Base-by-base conservation (phyloP, 148 eudicot species). In the Rhododendron simsii region DNA sequence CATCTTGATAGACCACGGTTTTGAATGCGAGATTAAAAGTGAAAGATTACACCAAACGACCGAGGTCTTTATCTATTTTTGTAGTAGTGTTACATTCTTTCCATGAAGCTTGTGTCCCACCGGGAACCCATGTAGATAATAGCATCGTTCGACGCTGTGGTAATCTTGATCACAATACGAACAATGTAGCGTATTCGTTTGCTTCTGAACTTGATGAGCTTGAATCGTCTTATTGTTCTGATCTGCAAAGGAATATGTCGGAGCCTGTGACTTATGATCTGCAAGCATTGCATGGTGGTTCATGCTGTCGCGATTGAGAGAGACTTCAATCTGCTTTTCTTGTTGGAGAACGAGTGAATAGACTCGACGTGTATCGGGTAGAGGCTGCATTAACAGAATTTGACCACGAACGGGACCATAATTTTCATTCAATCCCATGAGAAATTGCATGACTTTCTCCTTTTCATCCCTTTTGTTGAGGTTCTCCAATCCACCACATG, bases 51-150 rank as follows among this genome's bases (percentile, higher is more conserved):
- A n/a, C n/a, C n/a, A n/a, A n/a, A n/a, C n/a, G n/a, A n/a, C n/a
- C n/a, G n/a, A n/a, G n/a, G n/a, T n/a, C n/a, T n/a, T n/a, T n/a
- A n/a, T n/a, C n/a, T n/a, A n/a, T n/a, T n/a, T n/a, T n/a, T n/a
- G n/a, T n/a, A n/a, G n/a, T n/a, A n/a, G n/a, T n/a, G n/a, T 39
- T n/a, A 20, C 45, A 13, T 76, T 76, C 23, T 76, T 76, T 21
- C 48, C 80, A 76, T 76, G 80, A 44, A 76, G 47, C 47, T 76
- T 76, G 48, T 39, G 80, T 16, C 80, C 80, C 44, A 76, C n/a
- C 21, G 50, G 50, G 21, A 76, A 76, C 23, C 80, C 80, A 76
- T 35, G 20, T 76, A 76, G 80, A 41, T 16, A 76, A 21, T 76
- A 76, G 21, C 80, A 76, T 44, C 44, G 20, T 16, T 76, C 80